These are phyloP conservation scores for Leishmania braziliensis DNA, from an alignment of 208 protist species.

Conservation along the genomic window DNA sequence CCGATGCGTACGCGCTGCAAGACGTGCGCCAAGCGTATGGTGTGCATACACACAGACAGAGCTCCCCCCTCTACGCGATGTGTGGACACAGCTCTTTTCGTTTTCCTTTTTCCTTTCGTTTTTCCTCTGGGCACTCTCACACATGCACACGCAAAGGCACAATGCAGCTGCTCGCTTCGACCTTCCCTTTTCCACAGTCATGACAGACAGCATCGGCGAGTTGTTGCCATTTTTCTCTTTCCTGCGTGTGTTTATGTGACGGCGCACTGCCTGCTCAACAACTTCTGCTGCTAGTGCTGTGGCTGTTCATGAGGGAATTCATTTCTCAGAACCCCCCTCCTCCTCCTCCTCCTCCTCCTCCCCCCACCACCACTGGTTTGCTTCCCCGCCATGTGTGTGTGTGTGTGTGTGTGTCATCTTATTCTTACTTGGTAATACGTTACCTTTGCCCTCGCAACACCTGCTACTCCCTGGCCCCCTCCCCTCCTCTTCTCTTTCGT, in stretches of 20 bases:
- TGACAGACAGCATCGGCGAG: neutral
- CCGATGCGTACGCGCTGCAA: neutral
- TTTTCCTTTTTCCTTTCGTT: neutral
- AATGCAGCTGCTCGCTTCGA: neutral
- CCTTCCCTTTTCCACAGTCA: neutral
- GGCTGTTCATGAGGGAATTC: neutral
- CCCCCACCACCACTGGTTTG: neutral
- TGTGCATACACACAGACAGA: neutral
- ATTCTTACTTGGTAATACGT: neutral
- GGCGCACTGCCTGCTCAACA: neutral
- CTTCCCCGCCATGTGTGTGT: neutral
- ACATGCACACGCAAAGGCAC: neutral
- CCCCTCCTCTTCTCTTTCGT: neutral
- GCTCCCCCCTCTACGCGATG: neutral
- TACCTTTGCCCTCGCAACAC: neutral
- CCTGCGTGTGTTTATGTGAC: neutral
- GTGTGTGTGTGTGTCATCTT: conserved; percentile 5
- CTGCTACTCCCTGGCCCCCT: neutral
- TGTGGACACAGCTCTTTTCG: neutral
- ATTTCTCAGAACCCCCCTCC: neutral
- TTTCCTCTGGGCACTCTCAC: neutral
- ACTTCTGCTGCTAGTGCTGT: neutral
- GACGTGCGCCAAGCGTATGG: neutral
- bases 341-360: too few relatives aligned
- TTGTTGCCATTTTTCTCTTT: neutral